Evolutionary conservation across 1,284 basidiomycete species (phyloP), one percentile per base, ranked within the genome.

Genomic region (Puccinia coronata): DNA sequence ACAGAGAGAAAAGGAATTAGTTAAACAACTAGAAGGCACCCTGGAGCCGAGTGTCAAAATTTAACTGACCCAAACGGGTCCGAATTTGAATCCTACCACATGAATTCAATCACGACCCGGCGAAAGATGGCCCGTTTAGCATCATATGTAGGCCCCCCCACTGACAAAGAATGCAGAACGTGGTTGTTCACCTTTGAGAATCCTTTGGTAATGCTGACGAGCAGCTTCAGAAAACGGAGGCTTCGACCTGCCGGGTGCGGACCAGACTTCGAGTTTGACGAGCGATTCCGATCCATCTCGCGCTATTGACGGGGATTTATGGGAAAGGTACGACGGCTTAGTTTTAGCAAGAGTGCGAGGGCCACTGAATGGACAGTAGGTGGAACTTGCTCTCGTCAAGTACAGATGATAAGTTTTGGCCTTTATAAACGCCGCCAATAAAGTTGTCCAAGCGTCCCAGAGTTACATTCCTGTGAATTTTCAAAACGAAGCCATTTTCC

Each of bases 251-350:
- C 91, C 92, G 0, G 94, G 94, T 0, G 93, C 93, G 83, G 91
- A 92, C 94, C 95, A 96, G 84, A 93, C 92, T 87, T 92, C 90
- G 23, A 97, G 87, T 85, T 92, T 89, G 65, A 97, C 90, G 5
- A 61, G 41, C 6, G 57, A 65, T 20, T 81, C 71, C n/a, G 79
- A 81, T 23, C 61, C 79, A 74, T 81, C 79, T 74, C 79, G 79
- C 11, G 51, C 78, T 80, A 16, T 12, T 41, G n/a, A 41, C 41
- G 39, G 31, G 43, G n/a, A n/a, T 70, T 70, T 31, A 1, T 11
- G 16, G 34, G 36, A 36, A 11, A 23, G 47, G 25, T 25, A 43
- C 12, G 49, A 55, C 9, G 4, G 25, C 25, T 14, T 47, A 28
- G 6, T 11, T 16, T 4, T 23, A 36, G 18, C 11, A 43, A n/a